A percentile compares a stretch with the other conserved stretches of the same genome.
These are phyloP conservation scores for Crithidia thermophila DNA, from an alignment of 208 protist species.

Conservation along the genomic window DNA sequence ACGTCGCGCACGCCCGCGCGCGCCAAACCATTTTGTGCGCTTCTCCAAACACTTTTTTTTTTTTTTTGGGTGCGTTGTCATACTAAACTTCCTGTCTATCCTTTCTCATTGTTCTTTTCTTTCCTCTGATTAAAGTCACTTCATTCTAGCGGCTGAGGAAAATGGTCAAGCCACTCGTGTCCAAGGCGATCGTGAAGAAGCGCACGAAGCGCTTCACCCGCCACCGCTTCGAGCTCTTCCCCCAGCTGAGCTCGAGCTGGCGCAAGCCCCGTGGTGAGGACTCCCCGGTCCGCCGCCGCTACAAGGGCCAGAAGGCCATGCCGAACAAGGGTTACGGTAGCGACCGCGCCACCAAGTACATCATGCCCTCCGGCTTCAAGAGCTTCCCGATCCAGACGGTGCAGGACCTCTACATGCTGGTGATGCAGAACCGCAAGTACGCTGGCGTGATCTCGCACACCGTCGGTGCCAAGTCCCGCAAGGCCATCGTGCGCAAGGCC, in stretches of 20 bases:
- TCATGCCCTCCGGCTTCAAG: constrained; percentile 97
- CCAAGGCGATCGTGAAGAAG: constrained; percentile 97
- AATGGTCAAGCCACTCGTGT: constrained; percentile 95
- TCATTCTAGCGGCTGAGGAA: constrained; percentile 23
- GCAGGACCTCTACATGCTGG: constrained; percentile 98
- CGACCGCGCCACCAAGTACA: constrained; percentile 96
- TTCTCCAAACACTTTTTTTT: background rate
- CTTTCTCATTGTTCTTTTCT: constrained; percentile 11
- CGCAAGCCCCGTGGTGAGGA: constrained; percentile 99
- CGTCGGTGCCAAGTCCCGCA: constrained; percentile 95
- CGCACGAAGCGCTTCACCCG: constrained; percentile 97
- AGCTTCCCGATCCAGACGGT: constrained; percentile 96
- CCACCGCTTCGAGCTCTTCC: constrained; percentile 95
- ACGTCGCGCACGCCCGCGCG: too few species aligned
- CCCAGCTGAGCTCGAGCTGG: constrained; percentile 95
- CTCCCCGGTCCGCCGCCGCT: constrained; percentile 97
- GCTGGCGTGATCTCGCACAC: constrained; percentile 97
- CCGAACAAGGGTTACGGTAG: constrained; percentile 99
- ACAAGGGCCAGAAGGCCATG: constrained; percentile 97
- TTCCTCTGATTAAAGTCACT: constrained; percentile 15
- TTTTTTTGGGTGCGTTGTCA: too few species aligned
- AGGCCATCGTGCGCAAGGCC: constrained; percentile 98
- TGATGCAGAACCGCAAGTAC: constrained; percentile 99
- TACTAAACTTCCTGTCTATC: constrained; percentile 13
- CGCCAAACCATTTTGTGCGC: too few species aligned